Conservation (phyloP, 805 yeast species). For the Hanseniaspora lachancei region DNA sequence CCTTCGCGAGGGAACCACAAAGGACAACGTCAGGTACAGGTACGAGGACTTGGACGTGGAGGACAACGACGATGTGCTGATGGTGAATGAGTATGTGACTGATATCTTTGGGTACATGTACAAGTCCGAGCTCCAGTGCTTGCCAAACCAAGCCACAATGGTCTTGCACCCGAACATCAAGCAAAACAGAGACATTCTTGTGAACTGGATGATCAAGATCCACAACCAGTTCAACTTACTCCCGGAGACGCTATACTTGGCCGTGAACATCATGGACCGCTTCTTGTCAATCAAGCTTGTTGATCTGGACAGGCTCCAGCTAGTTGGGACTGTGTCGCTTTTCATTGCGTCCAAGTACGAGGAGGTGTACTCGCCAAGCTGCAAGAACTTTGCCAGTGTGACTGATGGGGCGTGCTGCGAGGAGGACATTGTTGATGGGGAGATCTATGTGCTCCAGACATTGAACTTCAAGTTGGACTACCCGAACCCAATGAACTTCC, state of each 20-base stretch:
- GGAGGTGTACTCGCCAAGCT: conserved; percentile 82
- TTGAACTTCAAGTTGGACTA: conserved; percentile 66
- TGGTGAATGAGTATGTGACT: conserved; percentile 85
- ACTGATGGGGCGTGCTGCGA: conserved; percentile 75
- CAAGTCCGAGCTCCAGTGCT: conserved; percentile 55
- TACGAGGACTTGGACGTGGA: conserved; percentile 75
- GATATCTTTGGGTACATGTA: conserved; percentile 76
- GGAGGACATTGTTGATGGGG: conserved; percentile 76
- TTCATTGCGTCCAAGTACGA: conserved; percentile 89
- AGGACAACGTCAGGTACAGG: conserved; percentile 23
- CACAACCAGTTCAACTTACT: conserved; percentile 70
- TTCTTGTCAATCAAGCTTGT: conserved; percentile 63
- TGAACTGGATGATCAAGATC: conserved; percentile 90
- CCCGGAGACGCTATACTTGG: conserved; percentile 76
- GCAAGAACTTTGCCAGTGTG: conserved; percentile 72
- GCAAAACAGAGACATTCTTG: conserved; percentile 55
- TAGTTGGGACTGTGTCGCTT: conserved; percentile 73
- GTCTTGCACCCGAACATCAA: conserved; percentile 33
- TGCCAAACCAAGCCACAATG: conserved; percentile 39
- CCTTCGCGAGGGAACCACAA: not conserved
- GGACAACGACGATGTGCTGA: conserved; percentile 66
- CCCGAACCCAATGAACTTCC: conserved; percentile 87
- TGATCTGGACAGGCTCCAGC: conserved; percentile 67
- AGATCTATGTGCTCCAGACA: conserved; percentile 61
- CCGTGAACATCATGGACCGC: conserved; percentile 78